Base-by-base conservation (phyloP, 2,329 filamentous ascomycete genomes). In the Aspergillus felis region DNA sequence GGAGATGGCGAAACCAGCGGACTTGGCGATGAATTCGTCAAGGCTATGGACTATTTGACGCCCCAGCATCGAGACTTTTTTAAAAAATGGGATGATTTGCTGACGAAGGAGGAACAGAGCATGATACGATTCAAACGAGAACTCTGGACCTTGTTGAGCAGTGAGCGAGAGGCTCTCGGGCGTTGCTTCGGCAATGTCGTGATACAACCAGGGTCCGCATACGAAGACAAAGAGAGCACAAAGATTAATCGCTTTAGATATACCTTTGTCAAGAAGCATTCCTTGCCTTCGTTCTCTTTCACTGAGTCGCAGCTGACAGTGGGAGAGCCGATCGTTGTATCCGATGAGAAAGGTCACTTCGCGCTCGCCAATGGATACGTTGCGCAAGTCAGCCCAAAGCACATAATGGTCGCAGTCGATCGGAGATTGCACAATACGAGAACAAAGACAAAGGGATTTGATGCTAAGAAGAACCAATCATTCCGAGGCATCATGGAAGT, bases 171-270 rank as follows among this genome's bases (percentile, higher is more conserved):
- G 73, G 90, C 89, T 67, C 81, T 93, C 9, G 92, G 92, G 1
- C 85, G 93, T 55, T 97, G 94, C 72, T 97, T 97, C 72, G 86
- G 90, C 9, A 88, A 93, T 65, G 87, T 99, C 20, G 81, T 94
- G 38, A 88, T 99, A 61, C 87, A 93, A 63, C 86, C 90, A 49
- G 89, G 87, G 3, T 91, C 90, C 6, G 85, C 84, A 24, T 82
- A 81, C 28, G 88, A 93, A 64, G 87, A 92, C 58, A 76, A 80
- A 12, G 81, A 86, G 44, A 87, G 83, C 50, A 82, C 87, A 20
- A 96, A 91, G 76, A 97, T 97, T 78, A 97, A 97, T 71, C 87
- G 92, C 27, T 97, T 89, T 69, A 85, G 84, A 53, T 99, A 99
- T 75, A 89, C 84, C 0, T 91, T 99, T 61, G 71, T 90, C 67